Percentiles rank a stretch among this genome's conserved stretches.
Conservation (phyloP, 2,329 filamentous ascomycete genomes). For the Fusarium proliferatum region DNA sequence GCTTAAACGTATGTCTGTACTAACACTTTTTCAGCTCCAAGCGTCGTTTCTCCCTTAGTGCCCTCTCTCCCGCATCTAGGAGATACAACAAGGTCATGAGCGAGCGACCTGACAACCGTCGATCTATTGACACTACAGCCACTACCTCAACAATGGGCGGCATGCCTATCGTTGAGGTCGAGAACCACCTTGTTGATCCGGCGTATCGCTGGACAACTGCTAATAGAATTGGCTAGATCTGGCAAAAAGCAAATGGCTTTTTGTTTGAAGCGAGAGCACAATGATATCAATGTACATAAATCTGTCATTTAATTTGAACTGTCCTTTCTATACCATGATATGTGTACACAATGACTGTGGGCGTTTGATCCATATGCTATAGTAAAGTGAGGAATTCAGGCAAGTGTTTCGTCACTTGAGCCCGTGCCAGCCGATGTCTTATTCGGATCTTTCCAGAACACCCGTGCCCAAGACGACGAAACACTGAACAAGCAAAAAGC, state of each 20-base stretch:
- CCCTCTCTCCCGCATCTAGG: constrained; percentile 4
- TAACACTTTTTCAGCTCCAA: not conserved
- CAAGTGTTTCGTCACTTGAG: too few species aligned
- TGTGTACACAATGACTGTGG: too few species aligned
- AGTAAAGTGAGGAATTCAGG: too few species aligned
- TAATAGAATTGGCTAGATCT: constrained; percentile 1
- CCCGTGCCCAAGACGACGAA: not conserved
- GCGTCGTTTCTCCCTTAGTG: constrained; percentile 23
- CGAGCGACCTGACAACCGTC: not conserved
- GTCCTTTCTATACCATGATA: not conserved
- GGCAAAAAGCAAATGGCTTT: accelerated
- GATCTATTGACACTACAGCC: constrained; percentile 10
- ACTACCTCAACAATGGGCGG: constrained; percentile 8
- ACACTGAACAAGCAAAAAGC: not conserved
- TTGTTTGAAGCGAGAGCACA: too few species aligned
- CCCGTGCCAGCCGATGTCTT: too few species aligned
- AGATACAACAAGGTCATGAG: constrained; percentile 25
- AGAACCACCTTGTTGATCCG: constrained; percentile 14
- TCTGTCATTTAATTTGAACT: not conserved
- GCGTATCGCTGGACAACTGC: constrained; percentile 27
- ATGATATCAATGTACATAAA: not conserved
- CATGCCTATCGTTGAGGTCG: constrained; percentile 9
- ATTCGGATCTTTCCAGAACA: not conserved
- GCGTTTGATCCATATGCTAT: too few species aligned
- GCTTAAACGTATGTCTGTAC: accelerated